phyloP scores from a whole-genome alignment of 192 early-diverging fungal genomes.

The Borealophlyctis nickersoniae region DNA sequence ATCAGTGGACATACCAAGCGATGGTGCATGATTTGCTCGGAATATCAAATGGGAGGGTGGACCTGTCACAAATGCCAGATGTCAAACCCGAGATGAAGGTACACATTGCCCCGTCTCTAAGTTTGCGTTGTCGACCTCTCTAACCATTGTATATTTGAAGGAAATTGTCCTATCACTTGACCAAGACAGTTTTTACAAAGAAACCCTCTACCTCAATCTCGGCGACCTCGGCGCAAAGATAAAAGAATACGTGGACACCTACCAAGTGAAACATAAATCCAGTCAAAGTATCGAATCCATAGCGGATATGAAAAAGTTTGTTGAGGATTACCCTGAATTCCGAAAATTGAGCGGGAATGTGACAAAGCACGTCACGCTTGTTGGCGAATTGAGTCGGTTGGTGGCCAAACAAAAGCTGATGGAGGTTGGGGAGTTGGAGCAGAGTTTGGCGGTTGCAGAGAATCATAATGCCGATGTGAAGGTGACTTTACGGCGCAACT shows the following conservation, averaged over 20 bases:
- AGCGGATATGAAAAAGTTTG: conserved; percentile 97
- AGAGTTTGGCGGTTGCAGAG: conserved; percentile 86
- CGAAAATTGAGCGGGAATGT: conserved; percentile 95
- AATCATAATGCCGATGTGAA: conserved; percentile 83
- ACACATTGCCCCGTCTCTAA: conserved; percentile 4
- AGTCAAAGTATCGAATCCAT: conserved; percentile 92
- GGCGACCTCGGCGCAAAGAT: conserved; percentile 93
- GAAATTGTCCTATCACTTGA: conserved; percentile 90
- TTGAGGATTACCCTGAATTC: conserved; percentile 98
- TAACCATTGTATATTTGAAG: conserved; percentile 29
- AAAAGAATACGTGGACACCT: conserved; percentile 91
- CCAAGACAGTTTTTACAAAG: conserved; percentile 89
- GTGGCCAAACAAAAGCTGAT: conserved; percentile 73
- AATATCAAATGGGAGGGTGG: conserved; percentile 87
- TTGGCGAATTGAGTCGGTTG: conserved; percentile 86
- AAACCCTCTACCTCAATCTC: conserved; percentile 87
- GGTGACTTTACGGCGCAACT: conserved; percentile 36
- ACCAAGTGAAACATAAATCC: conserved; percentile 87
- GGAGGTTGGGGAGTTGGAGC: conserved; percentile 90
- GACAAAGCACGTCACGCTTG: conserved; percentile 95
- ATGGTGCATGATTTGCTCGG: conserved; percentile 97
- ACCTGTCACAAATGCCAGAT: conserved; percentile 80
- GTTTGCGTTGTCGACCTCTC: conserved; percentile 1
- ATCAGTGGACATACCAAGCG: conserved; percentile 98
- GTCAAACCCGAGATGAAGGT: conserved; percentile 80